A percentile compares a stretch with the other conserved stretches of the same genome.
phyloP scores from a whole-genome alignment of 2,329 filamentous ascomycete genomes.

The Dothistroma septosporum region DNA sequence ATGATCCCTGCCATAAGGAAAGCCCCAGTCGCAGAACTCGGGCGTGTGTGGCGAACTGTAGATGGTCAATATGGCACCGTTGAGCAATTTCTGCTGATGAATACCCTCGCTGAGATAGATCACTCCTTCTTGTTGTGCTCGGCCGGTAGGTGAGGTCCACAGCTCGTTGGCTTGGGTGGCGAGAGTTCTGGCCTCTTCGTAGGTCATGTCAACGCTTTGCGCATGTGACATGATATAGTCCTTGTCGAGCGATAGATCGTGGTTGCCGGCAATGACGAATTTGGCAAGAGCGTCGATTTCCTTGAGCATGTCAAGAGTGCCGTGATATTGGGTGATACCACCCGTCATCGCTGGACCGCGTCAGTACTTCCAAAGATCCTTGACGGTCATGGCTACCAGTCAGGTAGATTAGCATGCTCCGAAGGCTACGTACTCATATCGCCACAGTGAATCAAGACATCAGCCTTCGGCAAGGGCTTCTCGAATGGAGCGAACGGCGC shows the following conservation, averaged over 20 bases:
- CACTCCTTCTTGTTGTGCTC: conserved; percentile 42
- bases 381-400: background rate
- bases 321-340: conserved; percentile 30
- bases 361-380: no score
- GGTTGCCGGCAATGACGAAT: conserved; percentile 39
- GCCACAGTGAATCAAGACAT: conserved; percentile 40
- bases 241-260: conserved; percentile 32
- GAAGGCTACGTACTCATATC: conserved; percentile 30
- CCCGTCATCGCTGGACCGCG: conserved; percentile 31
- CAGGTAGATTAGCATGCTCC: background rate
- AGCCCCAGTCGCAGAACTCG: conserved; percentile 50
- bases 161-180: conserved; percentile 6
- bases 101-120: conserved; percentile 53
- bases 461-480: conserved; percentile 19
- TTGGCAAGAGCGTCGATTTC: conserved; percentile 34
- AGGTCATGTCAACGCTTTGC: conserved; percentile 1
- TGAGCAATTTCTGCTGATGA: conserved; percentile 43
- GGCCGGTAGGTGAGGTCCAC: conserved; percentile 13
- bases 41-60: conserved; percentile 54
- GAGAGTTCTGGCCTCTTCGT: conserved; percentile 8
- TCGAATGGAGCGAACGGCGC: conserved; percentile 6
- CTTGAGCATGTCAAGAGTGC: conserved; percentile 28
- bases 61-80: conserved; percentile 48
- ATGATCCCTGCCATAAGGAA: conserved; percentile 52
- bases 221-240: conserved; percentile 9